Conservation (phyloP, 495 filamentous ascomycete genomes). For the Xylona heveae region DNA sequence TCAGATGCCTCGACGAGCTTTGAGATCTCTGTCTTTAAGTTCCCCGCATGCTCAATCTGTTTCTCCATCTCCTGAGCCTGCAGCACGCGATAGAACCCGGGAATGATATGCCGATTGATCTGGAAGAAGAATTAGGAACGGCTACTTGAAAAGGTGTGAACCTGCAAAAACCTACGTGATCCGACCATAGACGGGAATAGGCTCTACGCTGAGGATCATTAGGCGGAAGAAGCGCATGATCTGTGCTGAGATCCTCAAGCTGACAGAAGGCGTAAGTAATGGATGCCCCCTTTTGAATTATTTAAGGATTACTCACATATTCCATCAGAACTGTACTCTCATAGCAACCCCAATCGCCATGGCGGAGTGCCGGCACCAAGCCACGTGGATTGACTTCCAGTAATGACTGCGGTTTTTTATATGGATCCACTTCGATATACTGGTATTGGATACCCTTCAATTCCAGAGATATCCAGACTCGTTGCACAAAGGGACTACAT, state of each 20-base stretch:
- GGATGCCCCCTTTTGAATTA: conserved; percentile 1
- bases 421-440: conserved; percentile 83
- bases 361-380: conserved; percentile 60
- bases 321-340: conserved; percentile 79
- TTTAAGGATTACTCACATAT: conserved; percentile 54
- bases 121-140: conserved; percentile 11
- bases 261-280: conserved; percentile 11
- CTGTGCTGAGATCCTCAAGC: conserved; percentile 57
- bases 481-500: conserved; percentile 59
- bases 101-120: conserved; percentile 70
- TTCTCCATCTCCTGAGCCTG: conserved; percentile 45
- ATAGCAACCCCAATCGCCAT: conserved; percentile 74
- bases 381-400: conserved; percentile 80
- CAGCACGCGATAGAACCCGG: conserved; percentile 59
- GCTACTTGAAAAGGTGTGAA: neutral
- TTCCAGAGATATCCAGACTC: conserved; percentile 93
- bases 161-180: conserved; percentile 40
- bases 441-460: conserved; percentile 66
- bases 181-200: conserved; percentile 65
- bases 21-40: conserved; percentile 45
- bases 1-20: conserved; percentile 55
- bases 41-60: conserved; percentile 38
- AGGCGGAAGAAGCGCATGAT: conserved; percentile 39
- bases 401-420: conserved; percentile 54
- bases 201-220: conserved; percentile 47